These are phyloP conservation scores for Murraya koenigii DNA, from an alignment of 345 rosid genomes.

Conservation along the genomic window DNA sequence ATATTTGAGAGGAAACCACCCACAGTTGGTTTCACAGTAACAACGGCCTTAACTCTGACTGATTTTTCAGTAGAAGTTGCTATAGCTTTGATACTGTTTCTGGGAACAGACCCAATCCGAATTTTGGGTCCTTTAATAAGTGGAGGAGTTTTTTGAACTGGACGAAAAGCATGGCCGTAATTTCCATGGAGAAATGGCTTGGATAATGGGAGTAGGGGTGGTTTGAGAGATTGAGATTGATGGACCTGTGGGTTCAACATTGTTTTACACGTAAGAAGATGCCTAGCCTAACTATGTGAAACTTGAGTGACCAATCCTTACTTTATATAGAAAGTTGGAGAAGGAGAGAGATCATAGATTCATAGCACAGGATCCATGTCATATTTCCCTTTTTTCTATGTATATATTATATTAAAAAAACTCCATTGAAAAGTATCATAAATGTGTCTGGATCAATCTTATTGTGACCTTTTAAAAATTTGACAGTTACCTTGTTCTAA, in stretches of 20 bases:
- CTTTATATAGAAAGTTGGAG: not conserved
- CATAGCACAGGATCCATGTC: too few species aligned
- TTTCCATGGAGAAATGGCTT: conserved; percentile 34
- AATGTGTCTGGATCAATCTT: too few species aligned
- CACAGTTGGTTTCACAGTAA: conserved; percentile 32
- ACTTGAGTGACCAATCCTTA: not conserved
- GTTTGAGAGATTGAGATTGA: conserved; percentile 10
- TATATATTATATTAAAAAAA: too few species aligned
- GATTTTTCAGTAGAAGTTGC: not conserved
- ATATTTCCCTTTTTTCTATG: too few species aligned
- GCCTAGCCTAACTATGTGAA: not conserved
- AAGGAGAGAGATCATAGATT: not conserved
- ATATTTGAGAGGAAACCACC: conserved; percentile 28
- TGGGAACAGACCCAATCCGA: not conserved
- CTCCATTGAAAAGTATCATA: too few species aligned
- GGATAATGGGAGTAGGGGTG: conserved; percentile 13
- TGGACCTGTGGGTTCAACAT: conserved; percentile 39
- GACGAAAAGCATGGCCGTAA: not conserved
- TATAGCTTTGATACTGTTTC: conserved; percentile 20
- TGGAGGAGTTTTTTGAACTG: not conserved
- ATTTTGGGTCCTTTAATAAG: not conserved
- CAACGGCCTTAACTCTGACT: conserved; percentile 33
- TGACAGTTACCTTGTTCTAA: too few species aligned
- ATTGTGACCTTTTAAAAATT: too few species aligned
- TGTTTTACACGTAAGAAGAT: not conserved